Base-by-base conservation (phyloP, 2,329 filamentous ascomycete genomes). In the Paecilomyces sp. region DNA sequence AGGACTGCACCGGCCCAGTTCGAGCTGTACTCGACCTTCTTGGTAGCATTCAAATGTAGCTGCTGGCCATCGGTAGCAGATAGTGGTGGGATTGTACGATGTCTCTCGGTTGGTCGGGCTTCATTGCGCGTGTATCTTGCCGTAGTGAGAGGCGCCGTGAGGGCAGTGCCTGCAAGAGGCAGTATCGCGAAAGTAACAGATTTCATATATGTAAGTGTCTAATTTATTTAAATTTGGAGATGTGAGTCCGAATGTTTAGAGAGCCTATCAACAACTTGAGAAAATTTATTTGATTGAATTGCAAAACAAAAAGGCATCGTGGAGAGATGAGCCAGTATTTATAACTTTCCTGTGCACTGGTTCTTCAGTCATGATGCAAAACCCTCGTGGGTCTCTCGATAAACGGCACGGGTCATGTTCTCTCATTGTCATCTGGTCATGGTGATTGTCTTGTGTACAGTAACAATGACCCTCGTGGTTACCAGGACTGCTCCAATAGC, bases 1-100 rank as follows among this genome's bases (percentile, higher is more conserved):
- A 85, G 75, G 13, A 85, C 80, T 2, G 82, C 83, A 53, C 84
- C 84, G 3, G 83, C 81, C 84, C 83, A 85, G 75, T 85, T 85
- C 62, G 71, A 74, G 57, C 72, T 78, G 73, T 85, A 84, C 24
- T 77, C 64, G 18, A 78, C 78, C 15, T 83, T 68, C 1, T 61
- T 62, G 55, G 73, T 74, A 31, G 15, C 41, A 18, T 47, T 47
- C 15, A 47, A 18, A 18, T 47, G 41, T 3, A 47, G n/a, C 73
- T 77, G 65, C 76, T 77, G 50, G 67, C 73, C 69, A 28, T 73
- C 62, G 52, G 66, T 67, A 54, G 65, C 64, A 13, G 67, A 60
- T 47, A 69, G 72, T 59, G 67, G 74, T 57, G 66, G 71, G 63
- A 65, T 69, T 63, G 63, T 74, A 59, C 62, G 66, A 62, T 63